Conservation (phyloP, 1,284 basidiomycete species). For the Termitomyces sp. region DNA sequence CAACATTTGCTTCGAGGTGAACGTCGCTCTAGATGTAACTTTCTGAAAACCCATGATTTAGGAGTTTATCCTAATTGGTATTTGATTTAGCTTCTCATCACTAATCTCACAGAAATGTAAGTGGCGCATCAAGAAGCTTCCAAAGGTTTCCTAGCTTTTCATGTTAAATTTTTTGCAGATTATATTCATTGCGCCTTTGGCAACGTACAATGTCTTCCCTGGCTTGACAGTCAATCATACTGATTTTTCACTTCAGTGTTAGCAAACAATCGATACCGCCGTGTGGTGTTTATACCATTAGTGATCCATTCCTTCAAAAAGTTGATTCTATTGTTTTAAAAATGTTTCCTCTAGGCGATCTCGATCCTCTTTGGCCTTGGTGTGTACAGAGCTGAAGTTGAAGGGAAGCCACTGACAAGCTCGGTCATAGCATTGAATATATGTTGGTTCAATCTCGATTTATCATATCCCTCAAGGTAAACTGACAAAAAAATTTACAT, state of each 20-base stretch:
- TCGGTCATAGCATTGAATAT: neutral
- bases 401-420: neutral
- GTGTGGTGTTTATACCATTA: neutral
- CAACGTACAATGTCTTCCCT: neutral
- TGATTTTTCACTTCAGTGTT: neutral
- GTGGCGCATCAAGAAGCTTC: neutral
- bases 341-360: neutral
- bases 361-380: neutral
- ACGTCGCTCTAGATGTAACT: neutral
- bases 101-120: neutral
- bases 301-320: neutral
- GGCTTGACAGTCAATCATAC: neutral
- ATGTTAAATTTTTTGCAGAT: neutral
- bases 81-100: neutral
- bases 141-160: neutral
- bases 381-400: neutral
- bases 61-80: neutral
- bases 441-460: neutral
- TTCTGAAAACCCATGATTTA: neutral
- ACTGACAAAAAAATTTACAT: neutral
- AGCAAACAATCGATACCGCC: neutral
- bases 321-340: neutral
- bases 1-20: neutral
- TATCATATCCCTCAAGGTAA: neutral
- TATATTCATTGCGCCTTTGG: constrained; percentile 4